Percentiles rank a stretch among this genome's conserved stretches.
phyloP scores from a whole-genome alignment of 2,329 filamentous ascomycete species.

The Aspergillus clavatus region DNA sequence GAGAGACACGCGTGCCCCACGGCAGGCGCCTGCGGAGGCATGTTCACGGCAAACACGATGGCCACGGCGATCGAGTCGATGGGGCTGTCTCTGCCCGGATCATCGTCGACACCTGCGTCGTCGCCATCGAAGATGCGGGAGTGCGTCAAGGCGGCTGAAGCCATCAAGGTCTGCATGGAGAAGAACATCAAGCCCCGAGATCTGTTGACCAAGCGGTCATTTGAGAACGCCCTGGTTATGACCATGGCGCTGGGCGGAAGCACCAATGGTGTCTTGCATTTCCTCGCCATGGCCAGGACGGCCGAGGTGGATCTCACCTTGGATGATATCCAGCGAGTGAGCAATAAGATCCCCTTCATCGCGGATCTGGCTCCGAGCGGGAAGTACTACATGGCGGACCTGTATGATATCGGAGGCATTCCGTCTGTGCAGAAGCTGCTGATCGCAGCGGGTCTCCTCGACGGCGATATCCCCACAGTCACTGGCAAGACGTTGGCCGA shows the following conservation, averaged over 20 bases:
- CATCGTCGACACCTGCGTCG: conserved; percentile 74
- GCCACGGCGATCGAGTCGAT: conserved; percentile 86
- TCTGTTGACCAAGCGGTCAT: conserved; percentile 71
- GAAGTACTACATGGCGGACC: conserved; percentile 80
- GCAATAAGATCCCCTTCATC: conserved; percentile 77
- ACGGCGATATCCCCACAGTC: conserved; percentile 73
- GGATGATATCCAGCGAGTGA: conserved; percentile 77
- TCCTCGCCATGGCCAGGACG: conserved; percentile 84
- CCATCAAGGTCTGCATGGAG: conserved; percentile 74
- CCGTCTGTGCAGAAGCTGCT: conserved; percentile 82
- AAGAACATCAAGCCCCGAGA: conserved; percentile 76
- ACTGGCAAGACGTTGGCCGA: conserved; percentile 79
- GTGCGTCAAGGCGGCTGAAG: conserved; percentile 73
- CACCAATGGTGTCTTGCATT: conserved; percentile 83
- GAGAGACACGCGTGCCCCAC: conserved; percentile 73
- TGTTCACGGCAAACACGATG: conserved; percentile 96
- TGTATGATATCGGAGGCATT: conserved; percentile 80
- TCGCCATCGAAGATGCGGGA: conserved; percentile 82
- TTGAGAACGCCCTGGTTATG: conserved; percentile 84
- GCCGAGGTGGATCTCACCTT: conserved; percentile 72
- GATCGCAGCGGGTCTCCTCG: conserved; percentile 67
- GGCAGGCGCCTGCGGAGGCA: conserved; percentile 78
- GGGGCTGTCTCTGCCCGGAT: conserved; percentile 76
- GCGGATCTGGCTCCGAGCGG: conserved; percentile 81
- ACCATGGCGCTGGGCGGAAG: conserved; percentile 90